These are phyloP conservation scores for Cinnamomum chago DNA, from an alignment of 164 flowering plant species.

Conservation along the genomic window DNA sequence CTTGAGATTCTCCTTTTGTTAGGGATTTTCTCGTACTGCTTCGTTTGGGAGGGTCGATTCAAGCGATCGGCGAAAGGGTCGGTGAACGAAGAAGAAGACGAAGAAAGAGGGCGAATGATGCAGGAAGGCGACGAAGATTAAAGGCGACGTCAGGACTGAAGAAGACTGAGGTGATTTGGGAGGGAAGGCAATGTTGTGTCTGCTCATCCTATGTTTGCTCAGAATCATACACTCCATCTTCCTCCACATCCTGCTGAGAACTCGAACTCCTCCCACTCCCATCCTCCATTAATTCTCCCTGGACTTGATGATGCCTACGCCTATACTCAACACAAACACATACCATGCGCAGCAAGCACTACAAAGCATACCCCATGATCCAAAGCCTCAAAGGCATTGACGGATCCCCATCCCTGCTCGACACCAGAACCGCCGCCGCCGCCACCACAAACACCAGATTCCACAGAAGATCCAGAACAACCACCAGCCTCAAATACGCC, in stretches of 20 bases:
- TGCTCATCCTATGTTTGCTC: slow-evolving; percentile 35
- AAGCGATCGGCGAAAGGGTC: no score
- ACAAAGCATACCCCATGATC: slow-evolving; percentile 46
- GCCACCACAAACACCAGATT: slow-evolving; percentile 43
- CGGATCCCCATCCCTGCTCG: slow-evolving; percentile 36
- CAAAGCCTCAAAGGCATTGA: slow-evolving; percentile 45
- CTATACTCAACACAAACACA: no score
- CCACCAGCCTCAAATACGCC: slow-evolving; percentile 56
- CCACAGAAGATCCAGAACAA: slow-evolving; percentile 51
- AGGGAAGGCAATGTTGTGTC: neutral
- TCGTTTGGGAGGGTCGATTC: no score
- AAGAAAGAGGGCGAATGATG: no score
- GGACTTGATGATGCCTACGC: no score
- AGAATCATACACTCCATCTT: slow-evolving; percentile 20
- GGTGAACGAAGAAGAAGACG: no score
- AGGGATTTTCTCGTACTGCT: no score
- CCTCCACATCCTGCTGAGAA: slow-evolving; percentile 11
- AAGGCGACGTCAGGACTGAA: no score
- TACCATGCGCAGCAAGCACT: slow-evolving; percentile 35
- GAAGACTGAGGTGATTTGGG: no score
- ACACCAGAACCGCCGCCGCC: slow-evolving; percentile 24
- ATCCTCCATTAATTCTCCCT: no score
- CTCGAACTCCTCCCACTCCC: neutral
- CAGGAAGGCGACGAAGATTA: no score
- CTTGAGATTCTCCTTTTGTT: no score